Evolutionary conservation across 208 protist genomes (phyloP), one percentile per base, ranked within the genome.

Genomic region (Leishmania martiniquensis): DNA sequence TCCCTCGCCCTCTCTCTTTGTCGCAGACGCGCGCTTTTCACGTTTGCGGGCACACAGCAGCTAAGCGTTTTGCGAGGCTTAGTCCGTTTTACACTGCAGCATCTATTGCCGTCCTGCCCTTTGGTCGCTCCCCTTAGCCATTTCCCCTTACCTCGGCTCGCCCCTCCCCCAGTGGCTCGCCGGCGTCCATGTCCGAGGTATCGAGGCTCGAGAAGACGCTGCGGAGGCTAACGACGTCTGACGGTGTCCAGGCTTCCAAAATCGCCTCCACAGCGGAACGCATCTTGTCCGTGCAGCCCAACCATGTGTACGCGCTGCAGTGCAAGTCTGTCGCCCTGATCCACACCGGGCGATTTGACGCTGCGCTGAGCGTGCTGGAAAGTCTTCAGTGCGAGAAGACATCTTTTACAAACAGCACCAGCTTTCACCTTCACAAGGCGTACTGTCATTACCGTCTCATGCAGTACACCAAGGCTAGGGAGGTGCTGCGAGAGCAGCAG

Each of bases 381-480:
- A 82, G 84, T 37, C 80, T 94, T 5, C 70, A 74, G 34, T 45
- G 47, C 44, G 60, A 59, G 45, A 67, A 51, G 7, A 75, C 71
- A 1, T 32, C 67, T 0, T 52, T 66, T 29, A 79, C 39, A 39
- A 68, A 54, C 34, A 76, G 55, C 17, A 68, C 42, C 4, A 78
- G 65, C 32, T 84, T 84, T 22, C 63, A 84, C 22, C 94, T 97
- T 63, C 90, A 94, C 68, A 84, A 86, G 65, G 91, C 89, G 2
- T 97, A 95, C 77, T 96, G 91, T 54, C 75, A 89, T 42, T 97
- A 97, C 72, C 87, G 91, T 34, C 54, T 91, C 67, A 79, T 81
- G 69, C 87, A 90, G 29, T 89, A 92, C 83, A n/a, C 57, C 13
- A 82, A 93, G 77, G 93, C 93, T 13, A 85, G 89, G 67, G 37